These are phyloP conservation scores for Prunus mongolica DNA, from an alignment of 306 rosid genomes.

Conservation along the genomic window DNA sequence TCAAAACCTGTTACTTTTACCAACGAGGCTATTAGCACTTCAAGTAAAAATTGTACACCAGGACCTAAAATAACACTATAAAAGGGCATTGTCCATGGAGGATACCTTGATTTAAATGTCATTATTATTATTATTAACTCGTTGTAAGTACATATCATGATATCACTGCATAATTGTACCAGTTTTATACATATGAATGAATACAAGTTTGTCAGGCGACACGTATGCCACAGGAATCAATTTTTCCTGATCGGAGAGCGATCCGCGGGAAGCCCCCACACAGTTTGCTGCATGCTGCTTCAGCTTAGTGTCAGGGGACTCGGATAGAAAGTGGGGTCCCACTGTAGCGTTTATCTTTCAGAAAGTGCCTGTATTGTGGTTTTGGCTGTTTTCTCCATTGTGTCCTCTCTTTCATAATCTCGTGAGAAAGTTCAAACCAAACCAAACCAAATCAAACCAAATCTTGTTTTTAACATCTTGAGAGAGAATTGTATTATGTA, in stretches of 20 bases:
- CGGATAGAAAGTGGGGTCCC: slow-evolving; percentile 35
- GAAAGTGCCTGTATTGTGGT: slow-evolving; percentile 5
- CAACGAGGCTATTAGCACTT: too few species aligned
- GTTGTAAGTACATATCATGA: neutral
- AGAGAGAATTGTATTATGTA: neutral
- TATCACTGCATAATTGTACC: neutral
- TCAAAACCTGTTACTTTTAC: too few species aligned
- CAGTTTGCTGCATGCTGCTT: slow-evolving; percentile 19
- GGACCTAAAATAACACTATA: too few species aligned
- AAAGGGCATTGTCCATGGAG: too few species aligned
- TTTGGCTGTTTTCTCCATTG: slow-evolving; percentile 2
- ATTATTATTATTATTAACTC: neutral
- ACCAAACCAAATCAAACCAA: neutral
- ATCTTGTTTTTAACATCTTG: neutral
- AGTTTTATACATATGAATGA: neutral
- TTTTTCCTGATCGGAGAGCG: slow-evolving; percentile 31
- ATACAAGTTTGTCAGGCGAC: neutral
- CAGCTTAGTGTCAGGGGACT: slow-evolving; percentile 39
- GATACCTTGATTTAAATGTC: neutral
- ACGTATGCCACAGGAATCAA: neutral
- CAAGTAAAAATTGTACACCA: too few species aligned
- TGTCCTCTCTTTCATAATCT: neutral
- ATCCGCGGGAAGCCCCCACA: slow-evolving; percentile 55
- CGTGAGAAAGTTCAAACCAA: neutral
- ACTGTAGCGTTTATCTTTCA: slow-evolving; percentile 8